Evolutionary conservation across 2,329 filamentous ascomycete genomes (phyloP).

Genomic region (Mycogone perniciosa): DNA sequence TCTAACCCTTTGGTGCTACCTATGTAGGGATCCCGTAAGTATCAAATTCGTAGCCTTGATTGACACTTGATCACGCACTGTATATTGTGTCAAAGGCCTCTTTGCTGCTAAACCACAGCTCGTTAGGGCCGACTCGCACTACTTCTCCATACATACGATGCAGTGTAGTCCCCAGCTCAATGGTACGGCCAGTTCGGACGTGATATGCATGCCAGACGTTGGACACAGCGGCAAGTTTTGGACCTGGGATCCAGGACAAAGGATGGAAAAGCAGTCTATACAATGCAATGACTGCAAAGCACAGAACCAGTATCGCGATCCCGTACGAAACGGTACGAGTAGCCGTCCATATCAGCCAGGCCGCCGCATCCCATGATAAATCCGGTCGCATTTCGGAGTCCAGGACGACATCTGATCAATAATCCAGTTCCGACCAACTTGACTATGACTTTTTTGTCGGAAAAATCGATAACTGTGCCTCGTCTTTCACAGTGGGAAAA

Average conservation of each 20-base stretch:
- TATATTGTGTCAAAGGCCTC: slow-evolving; percentile 45
- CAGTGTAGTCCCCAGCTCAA: slow-evolving; percentile 35
- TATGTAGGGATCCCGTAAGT: slow-evolving; percentile 16
- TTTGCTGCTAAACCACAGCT: slow-evolving; percentile 45
- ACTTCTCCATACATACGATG: slow-evolving; percentile 42
- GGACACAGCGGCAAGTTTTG: slow-evolving; percentile 39
- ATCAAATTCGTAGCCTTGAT: background rate
- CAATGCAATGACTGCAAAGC: slow-evolving; percentile 15
- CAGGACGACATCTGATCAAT: slow-evolving; percentile 5
- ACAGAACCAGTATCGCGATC: background rate
- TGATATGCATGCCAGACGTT: slow-evolving; percentile 43
- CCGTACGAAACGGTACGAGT: background rate
- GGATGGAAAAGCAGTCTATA: slow-evolving; percentile 41
- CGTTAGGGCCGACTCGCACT: slow-evolving; percentile 48
- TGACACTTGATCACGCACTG: slow-evolving; percentile 25
- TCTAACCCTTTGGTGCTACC: slow-evolving; percentile 42
- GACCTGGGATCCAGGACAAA: slow-evolving; percentile 40
- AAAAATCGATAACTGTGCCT: too few relatives aligned
- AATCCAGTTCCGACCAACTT: background rate
- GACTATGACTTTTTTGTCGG: background rate
- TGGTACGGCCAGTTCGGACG: slow-evolving; percentile 37
- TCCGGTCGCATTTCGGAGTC: background rate
- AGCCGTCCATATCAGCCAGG: slow-evolving; percentile 6
- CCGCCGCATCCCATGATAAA: background rate
- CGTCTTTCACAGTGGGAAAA: too few relatives aligned